Percentiles rank a stretch among this genome's conserved stretches.
Evolutionary conservation across 306 rosid genomes (phyloP).

Genomic region (Trichosanthes cucumerina): DNA sequence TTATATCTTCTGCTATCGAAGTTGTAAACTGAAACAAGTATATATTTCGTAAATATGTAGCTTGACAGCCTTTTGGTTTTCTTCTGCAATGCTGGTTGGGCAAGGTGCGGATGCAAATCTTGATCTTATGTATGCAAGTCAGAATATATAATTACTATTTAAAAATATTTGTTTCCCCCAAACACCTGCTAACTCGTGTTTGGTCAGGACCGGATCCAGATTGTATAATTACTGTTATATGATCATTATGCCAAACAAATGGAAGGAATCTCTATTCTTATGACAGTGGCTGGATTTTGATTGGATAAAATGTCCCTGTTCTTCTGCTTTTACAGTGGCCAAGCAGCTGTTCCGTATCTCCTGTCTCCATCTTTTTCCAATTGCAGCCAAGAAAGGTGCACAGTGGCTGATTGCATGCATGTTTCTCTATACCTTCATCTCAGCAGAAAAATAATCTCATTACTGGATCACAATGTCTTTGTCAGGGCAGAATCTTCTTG

Average conservation of each 20-base stretch:
- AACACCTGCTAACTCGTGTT: background rate
- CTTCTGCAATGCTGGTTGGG: conserved; percentile 1
- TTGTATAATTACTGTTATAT: background rate
- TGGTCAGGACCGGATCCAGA: background rate
- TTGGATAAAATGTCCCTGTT: background rate
- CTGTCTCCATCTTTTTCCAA: background rate
- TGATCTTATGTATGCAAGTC: background rate
- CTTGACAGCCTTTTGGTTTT: background rate
- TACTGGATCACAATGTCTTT: conserved; percentile 18
- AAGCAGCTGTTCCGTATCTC: background rate
- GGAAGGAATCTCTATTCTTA: background rate
- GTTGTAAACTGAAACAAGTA: background rate
- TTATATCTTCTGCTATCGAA: background rate
- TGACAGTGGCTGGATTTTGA: background rate
- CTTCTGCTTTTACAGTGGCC: background rate
- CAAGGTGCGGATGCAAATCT: background rate
- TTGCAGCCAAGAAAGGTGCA: background rate
- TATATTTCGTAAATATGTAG: background rate
- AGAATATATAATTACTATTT: background rate
- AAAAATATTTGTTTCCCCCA: background rate
- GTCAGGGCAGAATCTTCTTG: conserved; percentile 53
- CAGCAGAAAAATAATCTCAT: background rate
- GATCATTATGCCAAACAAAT: background rate
- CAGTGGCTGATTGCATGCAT: background rate
- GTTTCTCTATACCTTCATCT: conserved; percentile 2